Evolutionary conservation across 257 asterid genomes (phyloP), one percentile per base, ranked within the genome.

Genomic region (Linaria vulgaris): DNA sequence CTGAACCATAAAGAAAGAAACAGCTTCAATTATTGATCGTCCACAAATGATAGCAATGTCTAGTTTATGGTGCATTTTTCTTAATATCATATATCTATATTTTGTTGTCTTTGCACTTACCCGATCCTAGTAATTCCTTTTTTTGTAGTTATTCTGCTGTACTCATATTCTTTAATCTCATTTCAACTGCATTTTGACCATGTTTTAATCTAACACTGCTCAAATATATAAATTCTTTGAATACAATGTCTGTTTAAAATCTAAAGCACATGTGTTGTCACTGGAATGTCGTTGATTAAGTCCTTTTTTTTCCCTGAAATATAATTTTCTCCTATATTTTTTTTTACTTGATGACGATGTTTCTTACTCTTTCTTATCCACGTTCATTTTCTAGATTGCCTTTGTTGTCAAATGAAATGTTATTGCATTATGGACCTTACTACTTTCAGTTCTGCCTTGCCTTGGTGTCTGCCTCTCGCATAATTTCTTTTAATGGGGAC

Each of bases 51-150:
- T 47, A 30, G 41, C 24, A n/a, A 34, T 43, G 23, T 44, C 45
- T 59, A 19, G 59, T 70, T n/a, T 37, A 61, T 16, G 53, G 15
- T 41, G 39, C 58, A 56, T 31, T 46, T 64, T 54, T 68, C 24
- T 60, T 44, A n/a, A 47, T 12, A 19, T 15, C 45, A 24, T 38
- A 15, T 44, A 27, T 27, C 34, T 55, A 37, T 54, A 64, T 23
- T 7, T 21, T 21, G 9, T 31, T 61, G 43, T 52, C 48, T 10
- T 34, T 57, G 69, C 14, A 62, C 46, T 50, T 43, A 48, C 4
- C 16, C 51, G 15, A 53, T 37, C 60, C 27, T 25, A 15, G 31
- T 47, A 17, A 30, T 30, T 19, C 25, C 47, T 17, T 56, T 47
- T 57, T 41, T 37, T 27, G 34, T 27, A 27, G 34, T 27, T 27